Conservation (phyloP, 2,329 filamentous ascomycete genomes). For the Fusarium devonianum region DNA sequence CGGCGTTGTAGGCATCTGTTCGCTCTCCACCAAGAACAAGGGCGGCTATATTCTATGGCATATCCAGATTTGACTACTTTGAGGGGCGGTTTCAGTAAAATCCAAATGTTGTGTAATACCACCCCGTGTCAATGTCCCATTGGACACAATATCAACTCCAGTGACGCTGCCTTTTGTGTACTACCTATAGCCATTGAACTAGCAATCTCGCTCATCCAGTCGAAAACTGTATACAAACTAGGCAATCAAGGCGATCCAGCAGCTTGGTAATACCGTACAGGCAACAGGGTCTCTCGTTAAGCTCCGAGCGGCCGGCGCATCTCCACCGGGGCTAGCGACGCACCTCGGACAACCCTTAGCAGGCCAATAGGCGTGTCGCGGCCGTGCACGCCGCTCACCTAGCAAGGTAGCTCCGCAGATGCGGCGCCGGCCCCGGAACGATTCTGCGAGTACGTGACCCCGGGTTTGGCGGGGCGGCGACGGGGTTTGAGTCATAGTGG, state of each 20-base stretch:
- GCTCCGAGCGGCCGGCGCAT: constrained; percentile 1
- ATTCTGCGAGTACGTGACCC: constrained; percentile 3
- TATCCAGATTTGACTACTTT: neutral
- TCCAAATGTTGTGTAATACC: constrained; percentile 14
- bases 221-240: constrained; percentile 17
- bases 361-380: constrained; percentile 34
- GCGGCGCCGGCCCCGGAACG: constrained; percentile 34
- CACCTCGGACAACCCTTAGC: constrained; percentile 6
- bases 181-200: neutral
- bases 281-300: neutral
- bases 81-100: constrained; percentile 9
- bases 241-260: constrained; percentile 22
- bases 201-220: constrained; percentile 1
- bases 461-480: constrained; percentile 22
- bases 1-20: constrained; percentile 24
- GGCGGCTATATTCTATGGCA: constrained; percentile 15
- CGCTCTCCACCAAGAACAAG: constrained; percentile 14
- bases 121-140: too few species aligned
- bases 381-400: constrained; percentile 33
- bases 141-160: too few species aligned
- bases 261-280: constrained; percentile 13
- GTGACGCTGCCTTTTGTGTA: too few species aligned
- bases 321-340: constrained; percentile 14
- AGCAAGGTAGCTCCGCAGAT: constrained; percentile 31
- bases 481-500: constrained; percentile 30